Evolutionary conservation across 2,329 filamentous ascomycete genomes (phyloP).

Genomic region (Penicillium sp.): DNA sequence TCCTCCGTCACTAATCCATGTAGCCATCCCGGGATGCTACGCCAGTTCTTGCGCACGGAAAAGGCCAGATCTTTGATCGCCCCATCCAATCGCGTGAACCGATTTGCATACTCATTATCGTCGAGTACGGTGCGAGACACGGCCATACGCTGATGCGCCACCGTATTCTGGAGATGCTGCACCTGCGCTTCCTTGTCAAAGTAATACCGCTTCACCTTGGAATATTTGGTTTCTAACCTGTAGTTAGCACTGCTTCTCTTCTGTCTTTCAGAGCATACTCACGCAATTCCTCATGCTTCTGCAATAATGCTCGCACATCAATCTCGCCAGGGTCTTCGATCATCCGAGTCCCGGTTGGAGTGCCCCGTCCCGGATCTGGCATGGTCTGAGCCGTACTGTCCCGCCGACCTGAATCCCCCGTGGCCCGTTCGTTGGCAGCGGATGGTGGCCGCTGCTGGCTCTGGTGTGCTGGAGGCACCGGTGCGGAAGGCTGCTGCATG

Average conservation of each 20-base stretch:
- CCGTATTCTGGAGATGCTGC: slow-evolving; percentile 93
- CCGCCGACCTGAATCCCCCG: slow-evolving; percentile 24
- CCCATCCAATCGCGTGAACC: slow-evolving; percentile 88
- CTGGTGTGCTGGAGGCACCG: slow-evolving; percentile 6
- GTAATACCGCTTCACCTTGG: slow-evolving; percentile 96
- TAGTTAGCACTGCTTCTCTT: background rate
- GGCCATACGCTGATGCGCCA: slow-evolving; percentile 92
- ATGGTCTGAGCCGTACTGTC: slow-evolving; percentile 26
- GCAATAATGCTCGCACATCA: slow-evolving; percentile 48
- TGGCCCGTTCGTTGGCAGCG: slow-evolving; percentile 12
- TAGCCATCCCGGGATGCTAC: slow-evolving; percentile 76
- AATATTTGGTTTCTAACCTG: slow-evolving; percentile 81
- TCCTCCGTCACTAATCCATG: slow-evolving; percentile 78
- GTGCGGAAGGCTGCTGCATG: slow-evolving; percentile 26
- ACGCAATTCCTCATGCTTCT: slow-evolving; percentile 51
- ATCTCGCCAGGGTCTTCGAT: slow-evolving; percentile 40
- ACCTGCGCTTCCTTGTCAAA: slow-evolving; percentile 91
- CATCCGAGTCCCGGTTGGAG: slow-evolving; percentile 43
- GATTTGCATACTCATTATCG: slow-evolving; percentile 87
- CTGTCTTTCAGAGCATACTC: slow-evolving; percentile 19
- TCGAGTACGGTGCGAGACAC: slow-evolving; percentile 93
- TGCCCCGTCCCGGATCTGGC: slow-evolving; percentile 49
- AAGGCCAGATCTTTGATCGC: slow-evolving; percentile 94
- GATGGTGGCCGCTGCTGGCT: slow-evolving; percentile 7
- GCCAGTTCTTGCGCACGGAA: slow-evolving; percentile 95